phyloP scores from a whole-genome alignment of 2,329 filamentous ascomycete species.

The Colletotrichum kahawae region DNA sequence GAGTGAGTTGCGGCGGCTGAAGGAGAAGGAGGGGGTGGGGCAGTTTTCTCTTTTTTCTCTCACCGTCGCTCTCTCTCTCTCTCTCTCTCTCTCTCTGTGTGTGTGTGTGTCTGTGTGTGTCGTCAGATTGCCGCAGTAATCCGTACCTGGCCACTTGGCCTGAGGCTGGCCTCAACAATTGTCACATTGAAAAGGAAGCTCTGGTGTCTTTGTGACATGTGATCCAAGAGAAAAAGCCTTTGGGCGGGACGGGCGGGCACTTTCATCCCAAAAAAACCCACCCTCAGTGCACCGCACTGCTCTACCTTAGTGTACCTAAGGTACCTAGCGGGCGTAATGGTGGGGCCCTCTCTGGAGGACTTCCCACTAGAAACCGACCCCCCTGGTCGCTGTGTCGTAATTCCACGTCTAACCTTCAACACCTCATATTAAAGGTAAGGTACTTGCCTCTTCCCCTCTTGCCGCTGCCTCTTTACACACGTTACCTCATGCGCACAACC shows the following conservation, averaged over 20 bases:
- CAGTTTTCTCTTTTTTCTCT: background rate
- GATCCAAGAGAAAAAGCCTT: background rate
- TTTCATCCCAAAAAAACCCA: background rate
- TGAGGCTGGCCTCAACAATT: background rate
- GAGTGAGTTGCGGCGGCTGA: background rate
- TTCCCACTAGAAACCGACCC: slow-evolving; percentile 3
- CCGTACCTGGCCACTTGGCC: background rate
- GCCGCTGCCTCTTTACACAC: background rate
- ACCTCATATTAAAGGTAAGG: background rate
- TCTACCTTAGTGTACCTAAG: background rate
- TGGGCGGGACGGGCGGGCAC: slow-evolving; percentile 9
- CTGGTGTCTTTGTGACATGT: background rate
- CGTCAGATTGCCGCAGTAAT: background rate
- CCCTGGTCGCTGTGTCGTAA: slow-evolving; percentile 13
- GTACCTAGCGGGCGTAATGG: background rate
- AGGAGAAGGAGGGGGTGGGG: background rate
- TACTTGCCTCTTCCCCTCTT: background rate
- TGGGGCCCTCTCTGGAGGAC: background rate
- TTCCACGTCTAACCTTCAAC: slow-evolving; percentile 4
- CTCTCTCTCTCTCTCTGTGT: background rate
- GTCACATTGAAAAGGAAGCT: background rate
- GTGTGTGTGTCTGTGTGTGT: background rate
- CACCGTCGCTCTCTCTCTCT: background rate
- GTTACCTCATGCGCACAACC: background rate
- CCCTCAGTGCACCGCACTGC: background rate